These are phyloP conservation scores for apple (Malus domestica) DNA, from an alignment of 306 rosid species.

Conservation along the genomic window DNA sequence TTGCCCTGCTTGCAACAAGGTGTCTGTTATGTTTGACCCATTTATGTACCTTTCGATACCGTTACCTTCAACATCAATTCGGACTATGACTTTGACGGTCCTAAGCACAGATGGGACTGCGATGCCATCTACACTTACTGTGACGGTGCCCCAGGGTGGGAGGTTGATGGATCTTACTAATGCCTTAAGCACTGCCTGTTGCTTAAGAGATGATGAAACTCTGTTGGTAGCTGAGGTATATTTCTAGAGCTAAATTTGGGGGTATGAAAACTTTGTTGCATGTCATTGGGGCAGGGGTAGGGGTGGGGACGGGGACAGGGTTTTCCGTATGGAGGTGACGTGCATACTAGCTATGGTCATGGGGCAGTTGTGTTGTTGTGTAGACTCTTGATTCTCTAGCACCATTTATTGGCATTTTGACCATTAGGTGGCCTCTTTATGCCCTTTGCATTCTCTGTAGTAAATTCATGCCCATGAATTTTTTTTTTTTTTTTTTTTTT, in stretches of 20 bases:
- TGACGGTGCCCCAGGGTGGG: conserved; percentile 52
- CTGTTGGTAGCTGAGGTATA: conserved; percentile 75
- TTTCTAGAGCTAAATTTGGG: conserved; percentile 6
- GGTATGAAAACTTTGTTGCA: not conserved
- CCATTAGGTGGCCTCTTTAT: not conserved
- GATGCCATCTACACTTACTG: conserved; percentile 39
- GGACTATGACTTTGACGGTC: conserved; percentile 68
- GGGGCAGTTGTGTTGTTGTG: not conserved
- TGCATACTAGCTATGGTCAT: not conserved
- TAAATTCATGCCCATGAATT: not conserved
- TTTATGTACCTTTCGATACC: conserved; percentile 87
- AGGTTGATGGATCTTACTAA: conserved; percentile 50
- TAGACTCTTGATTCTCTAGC: not conserved
- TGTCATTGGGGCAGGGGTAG: not conserved
- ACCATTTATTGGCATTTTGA: not conserved
- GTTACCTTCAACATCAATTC: conserved; percentile 59
- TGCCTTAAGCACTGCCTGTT: conserved; percentile 55
- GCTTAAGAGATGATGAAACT: conserved; percentile 59
- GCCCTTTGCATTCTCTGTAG: not conserved
- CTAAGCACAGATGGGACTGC: conserved; percentile 50
- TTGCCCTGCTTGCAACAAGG: conserved; percentile 71
- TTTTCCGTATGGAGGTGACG: not conserved
- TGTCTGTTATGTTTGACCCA: conserved; percentile 81
- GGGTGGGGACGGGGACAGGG: not conserved
- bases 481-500: not conserved